Conservation (phyloP, 78 protist genomes). For the Cavenderia fasciculata region DNA sequence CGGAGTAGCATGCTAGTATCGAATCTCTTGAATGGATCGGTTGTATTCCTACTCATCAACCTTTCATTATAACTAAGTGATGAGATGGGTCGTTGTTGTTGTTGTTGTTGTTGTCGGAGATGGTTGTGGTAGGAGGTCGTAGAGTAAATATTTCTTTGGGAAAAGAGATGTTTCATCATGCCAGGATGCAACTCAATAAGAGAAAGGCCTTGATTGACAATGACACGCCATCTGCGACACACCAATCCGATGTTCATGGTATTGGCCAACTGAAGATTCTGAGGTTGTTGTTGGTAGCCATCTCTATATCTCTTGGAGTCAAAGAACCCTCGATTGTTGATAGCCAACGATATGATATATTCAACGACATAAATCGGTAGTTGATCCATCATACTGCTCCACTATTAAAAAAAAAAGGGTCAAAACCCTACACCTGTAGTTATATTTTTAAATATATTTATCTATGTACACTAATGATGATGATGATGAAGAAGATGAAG, state of each 20-base stretch:
- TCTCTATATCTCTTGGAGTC: background rate
- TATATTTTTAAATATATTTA: no score
- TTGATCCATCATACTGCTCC: no score
- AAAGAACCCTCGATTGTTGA: no score
- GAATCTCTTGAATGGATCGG: constrained; percentile 5
- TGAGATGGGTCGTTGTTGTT: background rate
- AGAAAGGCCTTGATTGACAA: background rate
- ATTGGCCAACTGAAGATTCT: background rate
- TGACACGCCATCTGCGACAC: constrained; percentile 11
- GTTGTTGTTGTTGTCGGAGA: background rate
- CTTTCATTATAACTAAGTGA: background rate
- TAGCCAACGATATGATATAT: no score
- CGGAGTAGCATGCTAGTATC: constrained; percentile 12
- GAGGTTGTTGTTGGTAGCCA: constrained; percentile 5
- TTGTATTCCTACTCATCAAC: background rate
- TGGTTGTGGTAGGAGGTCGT: background rate
- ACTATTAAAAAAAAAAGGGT: no score
- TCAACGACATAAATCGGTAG: no score
- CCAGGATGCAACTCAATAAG: constrained; percentile 30
- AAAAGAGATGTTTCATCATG: constrained; percentile 13
- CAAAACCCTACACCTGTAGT: no score
- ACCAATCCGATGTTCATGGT: constrained; percentile 24
- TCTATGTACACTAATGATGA: no score
- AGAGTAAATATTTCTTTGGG: background rate
- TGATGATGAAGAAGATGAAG: no score